These are phyloP conservation scores for Cytidiella melzeri DNA, from an alignment of 768 basidiomycete species.

Conservation along the genomic window DNA sequence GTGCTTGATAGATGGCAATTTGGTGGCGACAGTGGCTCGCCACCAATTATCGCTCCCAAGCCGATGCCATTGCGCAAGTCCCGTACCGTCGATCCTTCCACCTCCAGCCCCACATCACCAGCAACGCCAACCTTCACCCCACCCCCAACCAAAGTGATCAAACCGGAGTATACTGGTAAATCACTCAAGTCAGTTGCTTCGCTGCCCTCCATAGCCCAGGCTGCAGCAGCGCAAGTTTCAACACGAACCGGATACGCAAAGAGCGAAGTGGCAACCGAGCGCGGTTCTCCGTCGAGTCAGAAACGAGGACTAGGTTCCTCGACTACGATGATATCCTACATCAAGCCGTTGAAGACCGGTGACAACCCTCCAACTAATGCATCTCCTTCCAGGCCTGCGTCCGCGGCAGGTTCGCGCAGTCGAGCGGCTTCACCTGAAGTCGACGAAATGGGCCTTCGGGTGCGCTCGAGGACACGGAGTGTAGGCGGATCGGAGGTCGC, in stretches of 20 bases:
- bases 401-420: slow-evolving; percentile 15
- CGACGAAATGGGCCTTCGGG: slow-evolving; percentile 35
- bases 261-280: slow-evolving; percentile 13
- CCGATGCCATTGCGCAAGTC: slow-evolving; percentile 36
- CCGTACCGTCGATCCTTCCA: slow-evolving; percentile 27
- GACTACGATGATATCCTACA: slow-evolving; percentile 67
- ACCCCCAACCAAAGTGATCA: slow-evolving; percentile 15
- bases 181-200: slow-evolving; percentile 38
- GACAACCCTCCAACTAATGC: slow-evolving; percentile 30
- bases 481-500: slow-evolving; percentile 10
- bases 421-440: slow-evolving; percentile 18
- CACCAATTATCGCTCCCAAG: slow-evolving; percentile 32
- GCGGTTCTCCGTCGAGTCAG: slow-evolving; percentile 13
- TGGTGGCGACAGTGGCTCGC: slow-evolving; percentile 31
- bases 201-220: slow-evolving; percentile 29
- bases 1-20: slow-evolving; percentile 70
- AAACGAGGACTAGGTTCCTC: slow-evolving; percentile 57
- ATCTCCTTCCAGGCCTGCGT: slow-evolving; percentile 15
- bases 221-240: slow-evolving; percentile 21
- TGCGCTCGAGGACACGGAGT: slow-evolving; percentile 32
- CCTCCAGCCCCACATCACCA: slow-evolving; percentile 6
- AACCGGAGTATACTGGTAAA: slow-evolving; percentile 27
- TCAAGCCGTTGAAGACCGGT: slow-evolving; percentile 43
- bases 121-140: slow-evolving; percentile 13
- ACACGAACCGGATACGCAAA: slow-evolving; percentile 11